phyloP scores from a whole-genome alignment of 1,284 basidiomycete species.

The Ganoderma resinaceum region DNA sequence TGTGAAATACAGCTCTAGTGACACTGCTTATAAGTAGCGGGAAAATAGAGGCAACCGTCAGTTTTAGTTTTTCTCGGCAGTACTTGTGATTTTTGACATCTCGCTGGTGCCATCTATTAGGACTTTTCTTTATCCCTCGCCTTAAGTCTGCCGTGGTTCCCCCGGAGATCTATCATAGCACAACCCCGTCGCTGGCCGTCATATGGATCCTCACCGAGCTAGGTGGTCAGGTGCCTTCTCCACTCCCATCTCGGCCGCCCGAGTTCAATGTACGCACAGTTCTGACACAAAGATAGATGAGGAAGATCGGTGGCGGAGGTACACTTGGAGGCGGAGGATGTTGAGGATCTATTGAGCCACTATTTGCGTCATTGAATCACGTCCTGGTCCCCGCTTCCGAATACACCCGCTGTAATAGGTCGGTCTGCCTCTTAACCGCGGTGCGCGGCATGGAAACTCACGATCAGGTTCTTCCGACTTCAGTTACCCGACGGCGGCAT shows the following conservation, averaged over 20 bases:
- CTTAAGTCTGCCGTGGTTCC: background rate
- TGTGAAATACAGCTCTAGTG: background rate
- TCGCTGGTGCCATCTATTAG: background rate
- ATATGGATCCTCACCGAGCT: background rate
- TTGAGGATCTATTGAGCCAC: conserved; percentile 2
- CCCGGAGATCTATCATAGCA: background rate
- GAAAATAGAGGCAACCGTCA: background rate
- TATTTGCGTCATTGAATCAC: background rate
- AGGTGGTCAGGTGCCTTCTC: background rate
- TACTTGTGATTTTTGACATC: background rate
- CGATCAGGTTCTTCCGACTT: background rate
- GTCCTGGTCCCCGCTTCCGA: background rate
- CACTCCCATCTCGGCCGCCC: background rate
- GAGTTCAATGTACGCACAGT: background rate
- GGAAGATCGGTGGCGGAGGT: conserved; percentile 3
- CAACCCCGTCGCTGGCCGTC: background rate
- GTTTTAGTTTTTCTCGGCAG: background rate
- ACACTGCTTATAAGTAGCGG: too few relatives aligned
- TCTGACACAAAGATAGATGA: background rate
- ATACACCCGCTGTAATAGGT: background rate
- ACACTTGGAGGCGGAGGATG: background rate
- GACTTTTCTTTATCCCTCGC: background rate
- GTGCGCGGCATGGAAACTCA: background rate
- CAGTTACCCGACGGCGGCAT: background rate
- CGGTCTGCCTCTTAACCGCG: background rate